These are phyloP conservation scores for Gonium pectorale DNA, from an alignment of 139 green algal species.

Conservation along the genomic window DNA sequence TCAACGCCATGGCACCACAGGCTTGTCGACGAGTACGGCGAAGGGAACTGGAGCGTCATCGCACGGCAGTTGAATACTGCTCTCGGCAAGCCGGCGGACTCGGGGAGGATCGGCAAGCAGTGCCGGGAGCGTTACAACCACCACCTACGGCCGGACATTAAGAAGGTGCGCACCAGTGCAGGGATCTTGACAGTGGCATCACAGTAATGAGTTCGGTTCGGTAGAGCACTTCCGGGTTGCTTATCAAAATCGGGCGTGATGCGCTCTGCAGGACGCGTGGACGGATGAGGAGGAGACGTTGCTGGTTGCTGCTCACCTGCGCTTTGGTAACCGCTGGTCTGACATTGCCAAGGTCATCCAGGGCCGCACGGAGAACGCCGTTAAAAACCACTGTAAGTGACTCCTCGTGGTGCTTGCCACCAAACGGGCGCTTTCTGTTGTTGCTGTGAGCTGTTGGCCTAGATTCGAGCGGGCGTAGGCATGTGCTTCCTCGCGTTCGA, in stretches of 20 bases:
- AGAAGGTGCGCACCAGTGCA: conserved; percentile 51
- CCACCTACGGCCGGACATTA: conserved; percentile 81
- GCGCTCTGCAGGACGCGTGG: conserved; percentile 70
- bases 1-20: conserved; percentile 54
- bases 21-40: conserved; percentile 75
- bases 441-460: no score
- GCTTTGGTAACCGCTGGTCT: conserved; percentile 61
- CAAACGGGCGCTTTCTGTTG: no score
- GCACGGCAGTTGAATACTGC: conserved; percentile 62
- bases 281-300: conserved; percentile 65
- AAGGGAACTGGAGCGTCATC: conserved; percentile 81
- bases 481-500: no score
- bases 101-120: conserved; percentile 86
- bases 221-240: no score
- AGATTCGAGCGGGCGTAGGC: no score
- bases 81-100: conserved; percentile 55
- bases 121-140: conserved; percentile 80
- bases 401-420: no score
- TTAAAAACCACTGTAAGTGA: conserved; percentile 83
- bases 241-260: no score
- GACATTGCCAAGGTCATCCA: conserved; percentile 59
- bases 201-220: no score
- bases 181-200: no score
- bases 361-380: conserved; percentile 63
- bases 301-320: conserved; percentile 47